phyloP scores from a whole-genome alignment of 169 alveolate genomes.

The Plasmodium relictum region DNA sequence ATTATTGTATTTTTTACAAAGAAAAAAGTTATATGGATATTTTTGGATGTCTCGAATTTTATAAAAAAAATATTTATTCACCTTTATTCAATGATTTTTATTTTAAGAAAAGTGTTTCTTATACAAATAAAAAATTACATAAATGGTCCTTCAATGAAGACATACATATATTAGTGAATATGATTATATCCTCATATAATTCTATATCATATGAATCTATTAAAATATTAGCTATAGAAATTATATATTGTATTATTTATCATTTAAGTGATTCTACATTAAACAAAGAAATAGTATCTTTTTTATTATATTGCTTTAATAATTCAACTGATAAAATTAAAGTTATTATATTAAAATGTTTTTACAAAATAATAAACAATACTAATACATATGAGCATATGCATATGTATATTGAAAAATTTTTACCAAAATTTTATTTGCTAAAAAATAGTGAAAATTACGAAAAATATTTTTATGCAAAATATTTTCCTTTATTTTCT shows the following conservation, averaged over 20 bases:
- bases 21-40: conserved; percentile 58
- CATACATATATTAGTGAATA: conserved; percentile 24
- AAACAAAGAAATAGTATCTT: conserved; percentile 34
- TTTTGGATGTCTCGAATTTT: conserved; percentile 24
- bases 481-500: conserved; percentile 61
- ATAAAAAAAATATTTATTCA: conserved; percentile 30
- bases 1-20: conserved; percentile 21
- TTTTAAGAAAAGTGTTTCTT: not conserved
- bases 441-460: conserved; percentile 36
- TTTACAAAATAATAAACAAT: conserved; percentile 53
- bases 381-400: conserved; percentile 15
- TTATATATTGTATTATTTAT: conserved; percentile 28
- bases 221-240: conserved; percentile 27
- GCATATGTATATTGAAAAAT: conserved; percentile 33
- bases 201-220: conserved; percentile 25
- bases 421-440: conserved; percentile 33
- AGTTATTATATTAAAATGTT: conserved; percentile 28
- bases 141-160: conserved; percentile 50
- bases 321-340: conserved; percentile 50
- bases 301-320: conserved; percentile 47
- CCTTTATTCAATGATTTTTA: conserved; percentile 29
- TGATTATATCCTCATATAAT: conserved; percentile 34
- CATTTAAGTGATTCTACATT: conserved; percentile 13
- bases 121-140: not conserved
- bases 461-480: conserved; percentile 42